phyloP scores from a whole-genome alignment of 2,329 filamentous ascomycete genomes.

The Tothia fuscella region DNA sequence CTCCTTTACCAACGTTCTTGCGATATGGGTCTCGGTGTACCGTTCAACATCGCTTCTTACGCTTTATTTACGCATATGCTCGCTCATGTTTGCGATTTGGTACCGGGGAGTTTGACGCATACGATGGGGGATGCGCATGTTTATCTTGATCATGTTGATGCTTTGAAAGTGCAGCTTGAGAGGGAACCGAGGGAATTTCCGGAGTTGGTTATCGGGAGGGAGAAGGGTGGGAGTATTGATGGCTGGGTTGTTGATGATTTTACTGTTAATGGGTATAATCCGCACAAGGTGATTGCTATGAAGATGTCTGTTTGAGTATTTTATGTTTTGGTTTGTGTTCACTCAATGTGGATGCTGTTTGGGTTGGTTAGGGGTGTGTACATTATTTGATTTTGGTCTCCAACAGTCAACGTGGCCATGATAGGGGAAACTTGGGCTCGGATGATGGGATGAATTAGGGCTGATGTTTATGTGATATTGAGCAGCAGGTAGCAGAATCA shows the following conservation, averaged over 20 bases:
- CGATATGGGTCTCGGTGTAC: slow-evolving; percentile 94
- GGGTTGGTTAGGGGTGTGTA: too few species aligned
- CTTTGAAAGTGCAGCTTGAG: slow-evolving; percentile 66
- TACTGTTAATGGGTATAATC: slow-evolving; percentile 74
- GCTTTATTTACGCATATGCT: slow-evolving; percentile 92
- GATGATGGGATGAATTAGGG: too few species aligned
- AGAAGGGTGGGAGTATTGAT: slow-evolving; percentile 65
- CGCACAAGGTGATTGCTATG: slow-evolving; percentile 88
- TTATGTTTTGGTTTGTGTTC: too few species aligned
- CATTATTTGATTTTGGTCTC: too few species aligned
- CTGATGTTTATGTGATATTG: too few species aligned
- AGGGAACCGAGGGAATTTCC: slow-evolving; percentile 76
- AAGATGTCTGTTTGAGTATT: slow-evolving; percentile 84
- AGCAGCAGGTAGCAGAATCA: too few species aligned
- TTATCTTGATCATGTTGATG: slow-evolving; percentile 85
- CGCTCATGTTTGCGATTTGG: slow-evolving; percentile 71
- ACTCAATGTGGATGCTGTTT: too few species aligned
- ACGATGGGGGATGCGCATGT: slow-evolving; percentile 98
- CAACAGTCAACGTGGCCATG: too few species aligned
- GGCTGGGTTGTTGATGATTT: slow-evolving; percentile 87
- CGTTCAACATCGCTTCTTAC: slow-evolving; percentile 96
- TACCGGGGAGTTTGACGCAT: slow-evolving; percentile 80
- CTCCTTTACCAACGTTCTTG: slow-evolving; percentile 88
- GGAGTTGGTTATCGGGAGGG: slow-evolving; percentile 56
- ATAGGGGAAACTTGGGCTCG: too few species aligned